Evolutionary conservation across 495 filamentous ascomycete genomes (phyloP).

Genomic region (Beverwykella pulmonaria): DNA sequence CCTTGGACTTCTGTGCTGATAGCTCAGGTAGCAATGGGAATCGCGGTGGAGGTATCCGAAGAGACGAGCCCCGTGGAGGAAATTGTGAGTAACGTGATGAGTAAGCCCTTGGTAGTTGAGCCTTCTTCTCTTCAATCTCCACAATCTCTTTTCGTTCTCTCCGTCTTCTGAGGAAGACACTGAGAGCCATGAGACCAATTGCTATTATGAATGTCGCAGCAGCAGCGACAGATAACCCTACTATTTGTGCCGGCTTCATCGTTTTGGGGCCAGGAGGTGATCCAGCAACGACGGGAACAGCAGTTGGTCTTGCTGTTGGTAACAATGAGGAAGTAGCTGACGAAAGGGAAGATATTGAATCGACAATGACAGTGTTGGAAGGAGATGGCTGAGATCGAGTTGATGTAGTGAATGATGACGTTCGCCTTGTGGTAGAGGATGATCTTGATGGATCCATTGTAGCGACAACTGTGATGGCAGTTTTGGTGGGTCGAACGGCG

Average conservation of each 20-base stretch:
- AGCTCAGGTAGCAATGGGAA: neutral
- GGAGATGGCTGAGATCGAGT: neutral
- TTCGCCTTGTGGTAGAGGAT: neutral
- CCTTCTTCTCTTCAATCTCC: constrained; percentile 13
- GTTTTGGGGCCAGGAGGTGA: constrained; percentile 12
- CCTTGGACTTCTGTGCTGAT: neutral
- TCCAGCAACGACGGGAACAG: neutral
- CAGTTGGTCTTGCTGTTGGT: constrained; percentile 7
- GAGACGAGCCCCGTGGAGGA: neutral
- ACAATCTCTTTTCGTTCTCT: constrained; percentile 19
- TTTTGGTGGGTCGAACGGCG: constrained; percentile 34
- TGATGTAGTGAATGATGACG: constrained; percentile 9
- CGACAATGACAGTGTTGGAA: constrained; percentile 6
- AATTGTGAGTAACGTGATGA: constrained; percentile 13
- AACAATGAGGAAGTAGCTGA: constrained; percentile 5
- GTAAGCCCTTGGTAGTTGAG: neutral
- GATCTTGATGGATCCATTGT: constrained; percentile 10
- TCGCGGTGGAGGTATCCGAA: neutral
- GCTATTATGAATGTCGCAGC: constrained; percentile 35
- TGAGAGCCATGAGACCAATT: constrained; percentile 36
- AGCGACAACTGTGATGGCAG: constrained; percentile 31
- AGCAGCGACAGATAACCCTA: constrained; percentile 38
- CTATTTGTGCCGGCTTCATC: constrained; percentile 39
- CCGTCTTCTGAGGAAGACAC: constrained; percentile 33
- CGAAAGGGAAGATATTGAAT: constrained; percentile 13